A percentile compares a stretch with the other conserved stretches of the same genome.
Conservation (phyloP, 1,139 yeast species). For the Blastobotrys ciferrii region DNA sequence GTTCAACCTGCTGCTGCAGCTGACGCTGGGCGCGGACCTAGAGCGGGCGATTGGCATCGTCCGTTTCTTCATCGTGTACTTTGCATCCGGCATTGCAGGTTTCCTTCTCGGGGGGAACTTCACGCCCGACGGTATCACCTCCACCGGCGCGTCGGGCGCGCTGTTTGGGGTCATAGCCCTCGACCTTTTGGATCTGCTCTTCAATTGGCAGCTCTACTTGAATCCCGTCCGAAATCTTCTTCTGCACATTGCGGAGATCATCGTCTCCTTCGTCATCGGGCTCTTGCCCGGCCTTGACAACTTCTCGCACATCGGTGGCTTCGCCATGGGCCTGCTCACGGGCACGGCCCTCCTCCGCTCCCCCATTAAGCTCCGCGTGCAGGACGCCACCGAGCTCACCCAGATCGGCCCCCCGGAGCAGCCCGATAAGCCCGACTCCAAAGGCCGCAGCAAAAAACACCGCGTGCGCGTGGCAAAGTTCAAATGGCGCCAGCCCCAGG, state of each 20-base stretch:
- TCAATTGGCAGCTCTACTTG: constrained; percentile 51
- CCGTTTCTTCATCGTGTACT: constrained; percentile 56
- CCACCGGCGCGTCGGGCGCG: constrained; percentile 77
- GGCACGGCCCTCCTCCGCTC: constrained; percentile 57
- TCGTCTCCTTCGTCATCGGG: constrained; percentile 63
- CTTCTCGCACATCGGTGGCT: constrained; percentile 77
- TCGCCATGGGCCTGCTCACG: constrained; percentile 57
- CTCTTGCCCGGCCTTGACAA: constrained; percentile 73
- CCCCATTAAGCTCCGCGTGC: constrained; percentile 47
- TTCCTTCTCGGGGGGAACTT: constrained; percentile 70
- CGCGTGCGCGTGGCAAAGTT: constrained; percentile 26
- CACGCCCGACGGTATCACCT: constrained; percentile 66
- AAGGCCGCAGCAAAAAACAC: constrained; percentile 9
- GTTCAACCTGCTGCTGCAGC: constrained; percentile 61
- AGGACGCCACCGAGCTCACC: constrained; percentile 8
- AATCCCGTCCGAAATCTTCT: constrained; percentile 42
- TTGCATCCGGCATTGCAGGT: constrained; percentile 65
- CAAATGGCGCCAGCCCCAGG: constrained; percentile 25
- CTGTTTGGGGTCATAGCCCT: constrained; percentile 68
- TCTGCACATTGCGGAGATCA: constrained; percentile 55
- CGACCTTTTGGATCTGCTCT: constrained; percentile 56
- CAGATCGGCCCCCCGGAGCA: too few species aligned
- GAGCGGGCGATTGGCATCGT: constrained; percentile 59
- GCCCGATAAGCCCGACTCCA: constrained; percentile 10
- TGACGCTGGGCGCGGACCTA: constrained; percentile 60